Base-by-base conservation (phyloP, 148 eudicot genomes). In the Amaranthus cruentus region DNA sequence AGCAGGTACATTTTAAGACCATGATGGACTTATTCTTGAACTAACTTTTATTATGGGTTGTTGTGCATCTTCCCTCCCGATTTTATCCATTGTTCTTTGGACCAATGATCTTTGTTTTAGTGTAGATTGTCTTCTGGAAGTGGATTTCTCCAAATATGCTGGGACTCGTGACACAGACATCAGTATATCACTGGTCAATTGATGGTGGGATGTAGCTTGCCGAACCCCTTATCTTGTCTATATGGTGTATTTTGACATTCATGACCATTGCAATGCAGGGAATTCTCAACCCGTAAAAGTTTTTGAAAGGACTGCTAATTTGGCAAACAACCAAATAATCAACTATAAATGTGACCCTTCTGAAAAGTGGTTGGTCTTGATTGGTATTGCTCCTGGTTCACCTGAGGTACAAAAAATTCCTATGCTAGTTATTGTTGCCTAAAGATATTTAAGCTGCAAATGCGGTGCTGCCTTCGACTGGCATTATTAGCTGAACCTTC, bases 111-210 rank as follows among this genome's bases (percentile, higher is more conserved):
- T n/a, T 49, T 73, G 58, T 14, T 54, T 28, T 28, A 0, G 12
- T 75, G 52, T 79, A 95, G 99, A 88, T 92, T 78, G 97, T 86
- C 28, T 95, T 92, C 81, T 95, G 99, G 99, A 95, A 95, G 78
- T 95, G 99, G 99, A 84, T 95, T 69, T 84, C 92, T 60, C 89
- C 92, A 52, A 92, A 85, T 74, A 77, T 86, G 89, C 79, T 95
- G 84, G 99, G 99, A 43, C 81, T 95, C 66, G 97, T 95, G 64
- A 95, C 99, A 38, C 99, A 95, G 73, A 76, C 94, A 9, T 77
- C 99, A 62, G 99, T 95, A 21, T 92, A 90, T 80, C 99, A 95
- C 83, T 95, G 99, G 99, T 87, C 97, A 55, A 95, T 90, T 81
- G 99, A 95, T 85, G 99, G 99, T 79, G 64, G 71, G 55, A 48